Conservation (phyloP, 768 basidiomycete species). For the Termitomyces sp. region DNA sequence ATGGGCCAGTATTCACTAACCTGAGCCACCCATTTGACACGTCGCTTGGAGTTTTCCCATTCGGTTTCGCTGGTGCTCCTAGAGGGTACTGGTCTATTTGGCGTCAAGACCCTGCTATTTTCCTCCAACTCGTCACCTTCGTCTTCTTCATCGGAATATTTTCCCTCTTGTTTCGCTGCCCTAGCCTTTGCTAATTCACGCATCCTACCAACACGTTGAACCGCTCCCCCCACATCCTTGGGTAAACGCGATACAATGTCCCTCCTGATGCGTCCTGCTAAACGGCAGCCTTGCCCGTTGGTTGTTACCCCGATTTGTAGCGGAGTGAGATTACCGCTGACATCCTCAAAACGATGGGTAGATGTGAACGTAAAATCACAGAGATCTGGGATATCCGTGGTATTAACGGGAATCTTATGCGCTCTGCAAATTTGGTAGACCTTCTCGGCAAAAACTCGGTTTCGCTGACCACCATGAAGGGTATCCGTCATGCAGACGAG, state of each 20-base stretch:
- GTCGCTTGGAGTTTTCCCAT: slow-evolving; percentile 46
- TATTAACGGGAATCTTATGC: slow-evolving; percentile 71
- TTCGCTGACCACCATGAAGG: slow-evolving; percentile 40
- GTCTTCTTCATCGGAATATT: slow-evolving; percentile 14
- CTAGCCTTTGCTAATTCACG: slow-evolving; percentile 40
- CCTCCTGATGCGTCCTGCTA: slow-evolving; percentile 72
- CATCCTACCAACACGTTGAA: slow-evolving; percentile 66
- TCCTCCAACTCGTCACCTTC: slow-evolving; percentile 43
- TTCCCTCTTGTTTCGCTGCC: slow-evolving; percentile 8
- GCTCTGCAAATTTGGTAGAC: slow-evolving; percentile 51
- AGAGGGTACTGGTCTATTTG: slow-evolving; percentile 64
- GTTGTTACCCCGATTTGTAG: slow-evolving; percentile 84
- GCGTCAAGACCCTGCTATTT: slow-evolving; percentile 49
- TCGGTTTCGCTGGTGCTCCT: slow-evolving; percentile 32
- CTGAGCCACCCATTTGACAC: slow-evolving; percentile 93
- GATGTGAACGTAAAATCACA: slow-evolving; percentile 90
- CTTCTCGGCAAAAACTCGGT: slow-evolving; percentile 44
- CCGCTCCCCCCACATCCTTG: slow-evolving; percentile 66
- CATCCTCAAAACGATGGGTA: slow-evolving; percentile 71
- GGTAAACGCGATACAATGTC: slow-evolving; percentile 79
- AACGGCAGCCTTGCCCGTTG: slow-evolving; percentile 85
- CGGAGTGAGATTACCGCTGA: slow-evolving; percentile 37
- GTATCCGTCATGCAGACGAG: slow-evolving; percentile 86
- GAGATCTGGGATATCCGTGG: slow-evolving; percentile 79
- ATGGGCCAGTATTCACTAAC: slow-evolving; percentile 96